Percentiles rank a stretch among this genome's conserved stretches.
phyloP scores from a whole-genome alignment of 2,329 filamentous ascomycete genomes.

The Ophiostoma angusticollis region DNA sequence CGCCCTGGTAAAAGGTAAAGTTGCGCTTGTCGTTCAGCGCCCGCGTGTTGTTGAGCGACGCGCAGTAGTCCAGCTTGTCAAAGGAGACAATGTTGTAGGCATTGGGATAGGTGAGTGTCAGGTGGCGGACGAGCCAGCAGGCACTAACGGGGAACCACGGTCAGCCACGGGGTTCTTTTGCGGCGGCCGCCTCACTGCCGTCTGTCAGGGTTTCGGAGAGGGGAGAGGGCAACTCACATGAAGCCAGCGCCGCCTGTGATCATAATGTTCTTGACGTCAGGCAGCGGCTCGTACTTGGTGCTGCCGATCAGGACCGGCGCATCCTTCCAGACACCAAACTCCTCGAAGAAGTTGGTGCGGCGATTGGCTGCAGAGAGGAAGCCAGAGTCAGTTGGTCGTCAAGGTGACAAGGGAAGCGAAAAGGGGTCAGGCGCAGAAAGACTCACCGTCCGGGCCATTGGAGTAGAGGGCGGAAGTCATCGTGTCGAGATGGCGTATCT shows the following conservation, averaged over 20 bases:
- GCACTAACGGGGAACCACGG: constrained; percentile 36
- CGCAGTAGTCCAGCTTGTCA: constrained; percentile 75
- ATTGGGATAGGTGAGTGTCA: constrained; percentile 58
- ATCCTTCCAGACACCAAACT: constrained; percentile 56
- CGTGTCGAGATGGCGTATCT: constrained; percentile 1
- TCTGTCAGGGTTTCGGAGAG: no score
- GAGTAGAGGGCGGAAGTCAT: constrained; percentile 9
- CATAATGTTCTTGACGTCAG: constrained; percentile 67
- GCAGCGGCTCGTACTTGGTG: constrained; percentile 55
- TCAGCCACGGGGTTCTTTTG: background rate
- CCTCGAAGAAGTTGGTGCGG: constrained; percentile 35
- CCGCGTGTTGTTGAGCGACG: constrained; percentile 67
- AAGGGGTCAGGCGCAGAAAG: background rate
- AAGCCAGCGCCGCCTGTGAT: constrained; percentile 76
- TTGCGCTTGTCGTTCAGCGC: constrained; percentile 54
- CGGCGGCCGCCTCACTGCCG: no score
- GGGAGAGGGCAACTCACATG: constrained; percentile 45
- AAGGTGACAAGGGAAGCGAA: background rate
- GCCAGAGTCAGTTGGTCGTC: constrained; percentile 2
- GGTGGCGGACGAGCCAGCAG: constrained; percentile 71
- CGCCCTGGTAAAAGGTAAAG: constrained; percentile 68
- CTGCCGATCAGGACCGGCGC: constrained; percentile 57
- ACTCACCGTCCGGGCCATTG: constrained; percentile 9
- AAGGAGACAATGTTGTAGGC: constrained; percentile 72
- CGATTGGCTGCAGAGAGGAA: constrained; percentile 13